Evolutionary conservation across 345 rosid species (phyloP).

Genomic region (Carallia brachiata): DNA sequence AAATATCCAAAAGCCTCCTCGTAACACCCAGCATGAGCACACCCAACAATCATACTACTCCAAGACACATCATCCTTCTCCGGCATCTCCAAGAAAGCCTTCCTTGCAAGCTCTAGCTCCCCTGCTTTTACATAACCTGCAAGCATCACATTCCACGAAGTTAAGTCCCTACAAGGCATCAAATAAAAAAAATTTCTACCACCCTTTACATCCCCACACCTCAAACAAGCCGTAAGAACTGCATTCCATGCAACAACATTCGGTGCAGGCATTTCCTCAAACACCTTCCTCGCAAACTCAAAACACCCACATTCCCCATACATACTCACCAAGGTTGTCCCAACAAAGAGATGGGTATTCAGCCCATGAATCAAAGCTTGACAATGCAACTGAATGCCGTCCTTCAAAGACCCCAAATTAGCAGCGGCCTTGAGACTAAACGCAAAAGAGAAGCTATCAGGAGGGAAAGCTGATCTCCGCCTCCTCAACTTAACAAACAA

Average conservation of each 20-base stretch:
- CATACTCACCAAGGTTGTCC: constrained; percentile 88
- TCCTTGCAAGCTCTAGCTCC: constrained; percentile 61
- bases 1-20: constrained; percentile 43
- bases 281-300: constrained; percentile 53
- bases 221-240: constrained; percentile 40
- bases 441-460: constrained; percentile 72
- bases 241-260: constrained; percentile 74
- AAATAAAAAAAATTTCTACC: constrained; percentile 34
- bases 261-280: constrained; percentile 51
- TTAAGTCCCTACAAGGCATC: constrained; percentile 46
- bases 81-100: constrained; percentile 66
- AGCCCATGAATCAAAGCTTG: constrained; percentile 45
- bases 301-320: constrained; percentile 77
- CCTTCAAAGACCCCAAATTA: constrained; percentile 36
- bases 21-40: constrained; percentile 46
- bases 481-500: constrained; percentile 44
- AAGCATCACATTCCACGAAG: constrained; percentile 94
- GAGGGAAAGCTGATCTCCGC: constrained; percentile 29
- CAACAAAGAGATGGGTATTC: constrained; percentile 51
- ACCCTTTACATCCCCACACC: constrained; percentile 31
- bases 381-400: constrained; percentile 60
- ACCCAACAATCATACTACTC: constrained; percentile 59
- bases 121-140: constrained; percentile 73
- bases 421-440: constrained; percentile 62
- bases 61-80: constrained; percentile 56